phyloP scores from a whole-genome alignment of 768 basidiomycete species.

The Tulasnella sp. region DNA sequence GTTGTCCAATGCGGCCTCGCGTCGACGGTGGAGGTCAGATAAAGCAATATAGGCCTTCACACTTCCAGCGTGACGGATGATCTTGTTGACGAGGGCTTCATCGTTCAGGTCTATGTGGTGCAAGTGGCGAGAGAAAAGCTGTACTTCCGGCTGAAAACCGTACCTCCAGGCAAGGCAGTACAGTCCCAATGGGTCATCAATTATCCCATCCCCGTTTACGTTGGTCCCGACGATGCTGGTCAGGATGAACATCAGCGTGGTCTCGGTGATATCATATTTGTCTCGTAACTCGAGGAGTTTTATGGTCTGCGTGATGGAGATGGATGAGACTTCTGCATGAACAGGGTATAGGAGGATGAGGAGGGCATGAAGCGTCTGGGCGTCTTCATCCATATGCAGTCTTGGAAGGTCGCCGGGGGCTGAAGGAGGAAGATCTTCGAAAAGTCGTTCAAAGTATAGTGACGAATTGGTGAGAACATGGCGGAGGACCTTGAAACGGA shows the following conservation, averaged over 20 bases:
- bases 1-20: not conserved
- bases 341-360: not conserved
- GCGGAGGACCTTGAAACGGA: not conserved
- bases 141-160: not conserved
- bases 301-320: not conserved
- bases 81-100: not conserved
- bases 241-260: not conserved
- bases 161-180: not conserved
- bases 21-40: not conserved
- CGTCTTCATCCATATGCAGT: not conserved
- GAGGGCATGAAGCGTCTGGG: not conserved
- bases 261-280: not conserved
- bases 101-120: not conserved
- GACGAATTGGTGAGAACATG: not conserved
- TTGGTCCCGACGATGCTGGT: not conserved
- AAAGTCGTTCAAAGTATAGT: not conserved
- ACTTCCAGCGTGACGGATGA: not conserved
- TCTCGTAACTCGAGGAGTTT: not conserved
- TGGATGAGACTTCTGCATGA: not conserved
- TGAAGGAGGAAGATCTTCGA: not conserved
- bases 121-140: not conserved
- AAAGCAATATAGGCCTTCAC: not conserved
- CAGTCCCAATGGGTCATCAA: conserved; percentile 2
- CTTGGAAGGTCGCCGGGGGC: not conserved
- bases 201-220: not conserved